Base-by-base conservation (phyloP, 2,329 filamentous ascomycete species). In the Bipolaris zeicola region DNA sequence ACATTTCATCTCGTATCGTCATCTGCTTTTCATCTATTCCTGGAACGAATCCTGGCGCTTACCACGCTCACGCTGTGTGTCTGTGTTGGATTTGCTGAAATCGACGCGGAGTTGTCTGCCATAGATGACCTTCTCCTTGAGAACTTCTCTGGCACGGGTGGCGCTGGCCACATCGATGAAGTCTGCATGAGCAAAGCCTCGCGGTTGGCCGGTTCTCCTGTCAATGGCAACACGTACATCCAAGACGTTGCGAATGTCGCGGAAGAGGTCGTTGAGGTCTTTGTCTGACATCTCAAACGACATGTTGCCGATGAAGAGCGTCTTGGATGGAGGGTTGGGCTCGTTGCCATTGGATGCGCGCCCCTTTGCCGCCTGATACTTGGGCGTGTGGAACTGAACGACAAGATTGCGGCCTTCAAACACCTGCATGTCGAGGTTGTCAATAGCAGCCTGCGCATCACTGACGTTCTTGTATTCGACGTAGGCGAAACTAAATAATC, bases 201-300 rank as follows among this genome's bases (percentile, higher is more conserved):
- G 84, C 36, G 90, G 89, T 78, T 90, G 88, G 43, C 92, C 92
- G 6, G 90, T 92, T 62, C 87, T 83, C 67, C 90, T 85, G 77
- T 96, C 91, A 66, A 95, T 89, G 49, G 92, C 89, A 53, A 96
- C 88, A 58, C 92, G 87, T 45, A 96, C 87, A 68, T 93, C 90
- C 51, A 83, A 78, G 45, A 94, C 83, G 73, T 90, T 89, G 47
- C 83, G 79, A 57, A 96, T 81, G 22, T 86, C 83, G 55, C 83
- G 80, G 83, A 96, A 94, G 24, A 96, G 77, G 50, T 87, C 82
- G 77, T 93, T 92, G 51, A 96, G 81, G 69, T 96, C 92, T 51
- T 85, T 85, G 71, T 96, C 92, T 7, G 89, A 90, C 80, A 93
- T 89, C 78, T 96, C 90, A 72, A 90, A 95, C 10, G 90, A 87